A percentile compares a stretch with the other conserved stretches of the same genome.
Evolutionary conservation across 2,329 filamentous ascomycete species (phyloP).

Genomic region (Nigrospora osmanthi): DNA sequence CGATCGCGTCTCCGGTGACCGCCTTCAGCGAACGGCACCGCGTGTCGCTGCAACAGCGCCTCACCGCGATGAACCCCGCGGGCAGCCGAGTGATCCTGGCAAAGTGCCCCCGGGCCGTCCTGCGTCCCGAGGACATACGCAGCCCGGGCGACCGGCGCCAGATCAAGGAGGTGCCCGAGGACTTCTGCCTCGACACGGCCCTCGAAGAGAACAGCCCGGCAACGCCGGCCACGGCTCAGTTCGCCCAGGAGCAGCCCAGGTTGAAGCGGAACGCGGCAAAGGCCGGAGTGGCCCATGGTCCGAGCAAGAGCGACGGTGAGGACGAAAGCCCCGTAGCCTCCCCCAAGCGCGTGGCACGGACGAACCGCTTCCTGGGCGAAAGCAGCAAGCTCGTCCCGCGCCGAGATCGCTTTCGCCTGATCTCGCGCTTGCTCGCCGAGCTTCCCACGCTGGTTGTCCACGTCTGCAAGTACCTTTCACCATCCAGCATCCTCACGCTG

Average conservation of each 20-base stretch:
- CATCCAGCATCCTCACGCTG: conserved; percentile 40
- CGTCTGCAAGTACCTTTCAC: conserved; percentile 30
- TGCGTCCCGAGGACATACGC: no score
- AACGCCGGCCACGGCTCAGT: neutral
- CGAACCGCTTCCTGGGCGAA: neutral
- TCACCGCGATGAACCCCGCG: no score
- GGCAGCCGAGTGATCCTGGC: no score
- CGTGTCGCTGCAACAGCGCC: no score
- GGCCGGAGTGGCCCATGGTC: neutral
- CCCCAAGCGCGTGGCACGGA: neutral
- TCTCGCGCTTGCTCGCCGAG: neutral
- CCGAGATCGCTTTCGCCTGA: neutral
- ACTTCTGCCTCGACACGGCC: neutral
- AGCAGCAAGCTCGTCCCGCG: neutral
- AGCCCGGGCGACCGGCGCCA: no score
- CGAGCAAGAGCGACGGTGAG: neutral
- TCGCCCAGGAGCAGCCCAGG: neutral
- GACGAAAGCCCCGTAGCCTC: neutral
- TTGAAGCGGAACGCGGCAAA: neutral
- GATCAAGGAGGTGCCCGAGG: no score
- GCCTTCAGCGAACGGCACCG: no score
- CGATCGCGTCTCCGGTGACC: neutral
- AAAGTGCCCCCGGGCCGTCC: no score
- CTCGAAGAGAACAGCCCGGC: neutral
- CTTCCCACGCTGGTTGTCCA: conserved; percentile 29